Base-by-base conservation (phyloP, 2,329 filamentous ascomycete species). In the Rutstroemia sp. region DNA sequence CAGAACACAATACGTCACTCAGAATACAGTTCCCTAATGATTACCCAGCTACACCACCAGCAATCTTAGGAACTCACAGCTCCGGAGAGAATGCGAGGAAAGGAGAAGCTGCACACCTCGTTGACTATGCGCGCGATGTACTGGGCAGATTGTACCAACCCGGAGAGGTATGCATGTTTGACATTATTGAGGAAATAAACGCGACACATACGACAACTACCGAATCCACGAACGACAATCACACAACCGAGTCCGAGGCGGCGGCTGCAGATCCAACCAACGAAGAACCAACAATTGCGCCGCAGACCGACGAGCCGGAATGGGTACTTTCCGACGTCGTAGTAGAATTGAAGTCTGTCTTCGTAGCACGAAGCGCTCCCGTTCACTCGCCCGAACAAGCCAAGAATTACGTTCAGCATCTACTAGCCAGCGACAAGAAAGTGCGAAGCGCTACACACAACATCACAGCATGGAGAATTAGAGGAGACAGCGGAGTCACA, bases 381-480 rank as follows among this genome's bases (percentile, higher is more conserved):
- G 90, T 95, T 1, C 74, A 78, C 0, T 88, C 86, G 4, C 81
- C 88, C 0, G 75, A 78, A 0, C 81, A 94, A 71, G 92, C 92
- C 2, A 81, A 83, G 57, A 72, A 75, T 2, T 92, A 82, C 66
- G 73, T 97, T 1, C 77, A 82, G 45, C 85, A 95, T 70, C 79
- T 99, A 1, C 78, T 96, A 7, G 80, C 85, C 5, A 88, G 84
- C 8, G 91, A 97, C 72, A 91, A 88, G 73, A 90, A 88, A 64
- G 86, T 90, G 38, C 86, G 90, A n/a, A 77, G 80, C 48, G 94
- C 94, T 4, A 91, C 92, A 59, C 94, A 99, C 71, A 97, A 97
- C 71, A 96, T 99, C 68, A 92, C 87, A 19, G 92, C 92, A 1
- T 97, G 91, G 89, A 82, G 94, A 10, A 92, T 97, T 54, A 82